phyloP scores from a whole-genome alignment of 2,329 filamentous ascomycete genomes.

The Fusarium nurragi region DNA sequence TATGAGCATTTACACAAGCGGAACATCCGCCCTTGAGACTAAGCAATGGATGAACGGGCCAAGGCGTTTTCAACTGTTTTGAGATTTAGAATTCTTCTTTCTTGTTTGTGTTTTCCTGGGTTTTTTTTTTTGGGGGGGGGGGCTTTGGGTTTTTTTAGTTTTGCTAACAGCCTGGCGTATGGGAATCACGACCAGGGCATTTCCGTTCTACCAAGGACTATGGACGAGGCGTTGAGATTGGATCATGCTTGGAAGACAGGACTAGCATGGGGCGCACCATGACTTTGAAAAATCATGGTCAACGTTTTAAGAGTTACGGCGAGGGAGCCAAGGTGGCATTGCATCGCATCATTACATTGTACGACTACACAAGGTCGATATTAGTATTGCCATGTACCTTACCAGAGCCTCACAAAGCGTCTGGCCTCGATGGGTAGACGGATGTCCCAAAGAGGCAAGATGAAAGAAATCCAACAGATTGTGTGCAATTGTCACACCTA shows the following conservation, averaged over 20 bases:
- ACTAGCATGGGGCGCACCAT: conserved; percentile 28
- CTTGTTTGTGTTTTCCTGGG: not conserved
- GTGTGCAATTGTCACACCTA: not conserved
- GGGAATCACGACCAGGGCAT: conserved; percentile 11
- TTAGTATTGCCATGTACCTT: conserved; percentile 21
- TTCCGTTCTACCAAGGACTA: conserved; percentile 2
- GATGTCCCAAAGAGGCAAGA: not conserved
- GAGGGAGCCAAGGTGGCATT: conserved; percentile 5
- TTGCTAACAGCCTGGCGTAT: conserved; percentile 26
- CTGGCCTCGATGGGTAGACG: not conserved
- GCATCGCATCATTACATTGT: conserved; percentile 8
- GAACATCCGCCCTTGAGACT: conserved; percentile 30
- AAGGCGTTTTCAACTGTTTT: conserved; percentile 21
- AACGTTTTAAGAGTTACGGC: conserved; percentile 2
- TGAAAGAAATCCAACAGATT: not conserved
- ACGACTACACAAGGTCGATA: conserved; percentile 4
- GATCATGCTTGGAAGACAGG: conserved; percentile 34
- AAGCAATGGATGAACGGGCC: conserved; percentile 4
- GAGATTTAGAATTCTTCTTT: not conserved
- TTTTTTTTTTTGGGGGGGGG: not conserved
- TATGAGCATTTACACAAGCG: conserved; percentile 36
- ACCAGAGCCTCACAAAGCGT: conserved; percentile 8
- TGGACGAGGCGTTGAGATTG: conserved; percentile 11
- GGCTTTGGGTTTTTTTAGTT: too few relatives aligned
- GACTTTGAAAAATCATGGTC: not conserved